Evolutionary conservation across 768 basidiomycete species (phyloP).

Genomic region (Mycena belliarum): DNA sequence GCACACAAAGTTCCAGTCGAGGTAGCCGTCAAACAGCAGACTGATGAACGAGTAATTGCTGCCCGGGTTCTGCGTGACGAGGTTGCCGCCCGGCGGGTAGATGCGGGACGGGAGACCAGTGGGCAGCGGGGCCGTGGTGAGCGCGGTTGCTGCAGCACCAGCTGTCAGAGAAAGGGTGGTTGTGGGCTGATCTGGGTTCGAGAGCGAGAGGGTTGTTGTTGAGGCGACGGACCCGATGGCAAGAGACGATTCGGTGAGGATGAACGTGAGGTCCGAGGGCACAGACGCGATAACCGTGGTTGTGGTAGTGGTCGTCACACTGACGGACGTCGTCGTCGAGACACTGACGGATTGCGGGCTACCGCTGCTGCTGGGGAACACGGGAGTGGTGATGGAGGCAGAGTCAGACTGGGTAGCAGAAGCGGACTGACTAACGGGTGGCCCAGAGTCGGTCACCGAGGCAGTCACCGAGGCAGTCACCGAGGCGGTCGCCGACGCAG

Average conservation of each 20-base stretch:
- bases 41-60: constrained; percentile 53
- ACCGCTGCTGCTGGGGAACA: too few relatives aligned
- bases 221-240: constrained; percentile 34
- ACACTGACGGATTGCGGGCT: neutral
- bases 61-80: constrained; percentile 7
- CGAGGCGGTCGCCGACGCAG: constrained; percentile 2
- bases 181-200: constrained; percentile 46
- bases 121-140: constrained; percentile 46
- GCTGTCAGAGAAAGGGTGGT: constrained; percentile 31
- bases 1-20: constrained; percentile 76
- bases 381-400: too few relatives aligned
- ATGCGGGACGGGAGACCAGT: constrained; percentile 62
- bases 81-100: constrained; percentile 37
- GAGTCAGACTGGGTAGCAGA: too few relatives aligned
- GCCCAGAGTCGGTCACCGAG: neutral
- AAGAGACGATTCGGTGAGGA: constrained; percentile 45
- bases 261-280: constrained; percentile 44
- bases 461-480: neutral
- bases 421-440: too few relatives aligned
- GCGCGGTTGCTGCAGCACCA: constrained; percentile 24
- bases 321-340: neutral
- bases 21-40: constrained; percentile 55
- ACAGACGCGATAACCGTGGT: constrained; percentile 27
- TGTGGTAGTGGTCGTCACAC: constrained; percentile 19
- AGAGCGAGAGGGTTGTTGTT: constrained; percentile 30